Evolutionary conservation across 208 protist genomes (phyloP).

Genomic region (Acanthamoeba royreba): DNA sequence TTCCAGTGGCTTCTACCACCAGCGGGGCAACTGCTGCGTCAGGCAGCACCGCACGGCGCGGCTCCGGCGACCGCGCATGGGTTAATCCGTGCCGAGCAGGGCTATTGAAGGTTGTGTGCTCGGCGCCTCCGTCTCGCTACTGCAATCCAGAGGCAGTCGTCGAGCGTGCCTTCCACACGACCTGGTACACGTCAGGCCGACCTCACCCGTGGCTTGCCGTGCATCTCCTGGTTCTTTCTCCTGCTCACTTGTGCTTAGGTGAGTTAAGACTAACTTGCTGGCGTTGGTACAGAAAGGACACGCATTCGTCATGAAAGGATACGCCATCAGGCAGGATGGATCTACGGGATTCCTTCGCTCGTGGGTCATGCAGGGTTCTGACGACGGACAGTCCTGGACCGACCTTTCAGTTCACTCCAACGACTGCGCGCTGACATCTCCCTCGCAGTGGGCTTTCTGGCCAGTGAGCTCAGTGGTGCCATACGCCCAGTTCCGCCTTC

Average conservation of each 20-base stretch:
- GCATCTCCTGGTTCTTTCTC: neutral
- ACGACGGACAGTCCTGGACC: neutral
- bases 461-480: neutral
- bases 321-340: neutral
- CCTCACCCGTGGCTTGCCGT: neutral
- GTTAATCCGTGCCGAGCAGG: constrained; percentile 4
- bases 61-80: neutral
- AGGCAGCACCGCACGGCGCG: neutral
- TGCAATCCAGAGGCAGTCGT: neutral
- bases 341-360: neutral
- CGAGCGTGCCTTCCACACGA: constrained; percentile 32
- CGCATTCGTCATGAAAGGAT: neutral
- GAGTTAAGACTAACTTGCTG: neutral
- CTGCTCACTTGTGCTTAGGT: neutral
- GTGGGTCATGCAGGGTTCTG: constrained; percentile 9
- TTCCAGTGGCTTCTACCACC: neutral
- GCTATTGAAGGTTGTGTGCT: neutral
- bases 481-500: neutral
- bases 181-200: constrained; percentile 26
- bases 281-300: neutral
- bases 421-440: neutral
- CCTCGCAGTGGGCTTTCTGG: neutral
- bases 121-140: neutral
- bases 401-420: neutral
- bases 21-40: neutral